Base-by-base conservation (phyloP, 805 yeast species). In the Limtongia smithiae region DNA sequence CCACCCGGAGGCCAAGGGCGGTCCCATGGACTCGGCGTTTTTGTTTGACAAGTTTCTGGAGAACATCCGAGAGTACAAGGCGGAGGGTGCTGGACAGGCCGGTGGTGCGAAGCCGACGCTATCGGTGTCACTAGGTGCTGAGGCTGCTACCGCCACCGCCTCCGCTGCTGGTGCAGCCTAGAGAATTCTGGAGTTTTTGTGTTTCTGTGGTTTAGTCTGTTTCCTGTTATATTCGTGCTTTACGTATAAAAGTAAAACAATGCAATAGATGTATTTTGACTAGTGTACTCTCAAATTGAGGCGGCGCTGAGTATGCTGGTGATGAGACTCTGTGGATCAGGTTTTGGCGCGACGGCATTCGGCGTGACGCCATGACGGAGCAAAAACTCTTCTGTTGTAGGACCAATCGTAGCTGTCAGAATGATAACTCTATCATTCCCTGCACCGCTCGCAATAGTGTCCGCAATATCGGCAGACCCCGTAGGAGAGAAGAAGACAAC, bases 1-100 rank as follows among this genome's bases (percentile, higher is more conserved):
- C 78, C 99, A 93, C 68, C 99, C 99, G 41, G 99, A 93, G 71
- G 97, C 98, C 50, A 91, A 89, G 73, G 97, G 98, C 62, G 99
- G 99, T 61, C 99, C 99, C 51, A 77, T 85, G 63, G 99, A 93
- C 70, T 85, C 96, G 12, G 78, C 88, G 2, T 87, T 81, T 71
- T 74, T 93, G 68, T 93, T 93, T 62, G 97, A 93, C 74, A 87
- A 82, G 69, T 93, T 86, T 71, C 81, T 93, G 62, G 78, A 73
- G 33, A 75, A 83, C 63, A 82, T 93, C 57, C 75, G 72, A 40
- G 71, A 70, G 40, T 88, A 78, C 75, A 77, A 74, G 64, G 42
- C 44, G n/a, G 53, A 44, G 37, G 25, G 20, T 20, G 34, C 32
- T 22, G 25, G 32, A 5, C 42, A 24, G 15, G 44, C 27, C 25